These are phyloP conservation scores for Calvatia gigantea DNA, from an alignment of 768 basidiomycete genomes.

Conservation along the genomic window DNA sequence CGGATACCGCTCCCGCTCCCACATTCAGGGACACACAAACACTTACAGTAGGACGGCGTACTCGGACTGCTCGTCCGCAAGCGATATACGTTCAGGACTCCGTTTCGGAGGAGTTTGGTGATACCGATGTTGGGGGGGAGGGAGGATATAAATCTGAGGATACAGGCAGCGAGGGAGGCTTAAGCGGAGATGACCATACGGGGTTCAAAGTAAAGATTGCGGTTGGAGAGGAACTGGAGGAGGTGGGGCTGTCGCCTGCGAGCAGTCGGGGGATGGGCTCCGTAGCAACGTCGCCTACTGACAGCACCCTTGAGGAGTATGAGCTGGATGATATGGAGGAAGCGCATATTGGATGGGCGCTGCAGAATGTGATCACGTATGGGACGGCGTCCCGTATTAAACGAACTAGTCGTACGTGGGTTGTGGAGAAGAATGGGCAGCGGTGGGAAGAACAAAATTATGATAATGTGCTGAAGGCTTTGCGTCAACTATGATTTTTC, in stretches of 20 bases:
- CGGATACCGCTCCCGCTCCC: neutral
- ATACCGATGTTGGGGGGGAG: neutral
- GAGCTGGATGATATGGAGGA: conserved; percentile 9
- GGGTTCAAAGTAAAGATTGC: neutral
- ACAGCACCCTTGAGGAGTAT: conserved; percentile 1
- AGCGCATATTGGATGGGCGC: conserved; percentile 6
- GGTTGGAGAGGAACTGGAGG: neutral
- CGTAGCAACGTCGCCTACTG: neutral
- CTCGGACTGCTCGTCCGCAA: neutral
- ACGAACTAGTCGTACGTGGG: conserved; percentile 10
- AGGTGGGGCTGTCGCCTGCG: neutral
- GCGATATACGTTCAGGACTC: conserved; percentile 1
- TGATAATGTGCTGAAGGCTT: neutral
- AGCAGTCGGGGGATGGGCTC: neutral
- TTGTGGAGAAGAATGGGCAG: conserved; percentile 12
- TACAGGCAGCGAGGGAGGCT: neutral
- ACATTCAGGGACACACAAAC: neutral
- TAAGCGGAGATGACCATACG: neutral
- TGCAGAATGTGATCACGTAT: conserved; percentile 8
- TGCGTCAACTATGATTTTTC: conserved; percentile 8
- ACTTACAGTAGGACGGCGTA: neutral
- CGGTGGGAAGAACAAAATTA: conserved; percentile 10
- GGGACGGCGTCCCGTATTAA: conserved; percentile 5
- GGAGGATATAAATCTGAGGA: neutral
- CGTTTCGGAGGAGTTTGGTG: neutral